These are phyloP conservation scores for Kuraishia molischiana DNA, from an alignment of 805 yeast genomes.

Conservation along the genomic window DNA sequence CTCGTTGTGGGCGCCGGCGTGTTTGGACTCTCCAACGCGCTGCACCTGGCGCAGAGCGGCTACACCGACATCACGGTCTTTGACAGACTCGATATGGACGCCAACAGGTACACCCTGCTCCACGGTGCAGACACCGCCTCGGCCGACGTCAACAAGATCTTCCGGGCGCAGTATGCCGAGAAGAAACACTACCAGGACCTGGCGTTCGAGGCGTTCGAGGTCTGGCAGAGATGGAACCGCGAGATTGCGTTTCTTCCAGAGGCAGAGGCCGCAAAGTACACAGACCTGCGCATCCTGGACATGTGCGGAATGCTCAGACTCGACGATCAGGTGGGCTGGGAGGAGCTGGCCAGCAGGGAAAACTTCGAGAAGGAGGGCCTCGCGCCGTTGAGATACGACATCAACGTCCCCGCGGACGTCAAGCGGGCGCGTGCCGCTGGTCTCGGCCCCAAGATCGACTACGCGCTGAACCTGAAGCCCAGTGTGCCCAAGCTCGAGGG, in stretches of 20 bases:
- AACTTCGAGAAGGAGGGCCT: constrained; percentile 17
- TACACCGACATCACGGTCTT: constrained; percentile 25
- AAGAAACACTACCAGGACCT: constrained; percentile 22
- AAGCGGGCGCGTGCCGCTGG: constrained; percentile 22
- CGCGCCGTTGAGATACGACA: constrained; percentile 18
- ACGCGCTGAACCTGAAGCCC: constrained; percentile 9
- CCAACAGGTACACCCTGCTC: constrained; percentile 18
- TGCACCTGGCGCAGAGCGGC: constrained; percentile 27
- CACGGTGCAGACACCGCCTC: constrained; percentile 30
- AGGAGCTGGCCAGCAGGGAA: constrained; percentile 13
- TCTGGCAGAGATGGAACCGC: constrained; percentile 14
- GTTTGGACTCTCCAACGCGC: constrained; percentile 41
- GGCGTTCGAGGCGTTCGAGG: constrained; percentile 16
- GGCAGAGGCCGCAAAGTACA: constrained; percentile 14
- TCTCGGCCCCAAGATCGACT: constrained; percentile 13
- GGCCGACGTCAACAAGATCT: constrained; percentile 28
- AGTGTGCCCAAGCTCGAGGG: constrained; percentile 11
- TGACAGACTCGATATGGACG: constrained; percentile 23
- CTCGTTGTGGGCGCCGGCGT: constrained; percentile 46
- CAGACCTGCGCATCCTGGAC: constrained; percentile 14
- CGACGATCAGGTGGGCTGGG: constrained; percentile 17
- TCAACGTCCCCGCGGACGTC: constrained; percentile 18
- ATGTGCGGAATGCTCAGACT: constrained; percentile 18
- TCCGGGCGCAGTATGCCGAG: constrained; percentile 27
- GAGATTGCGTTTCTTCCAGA: constrained; percentile 13